Conservation (phyloP, 2,329 filamentous ascomycete genomes). For the Magnaporthiopsis poae region DNA sequence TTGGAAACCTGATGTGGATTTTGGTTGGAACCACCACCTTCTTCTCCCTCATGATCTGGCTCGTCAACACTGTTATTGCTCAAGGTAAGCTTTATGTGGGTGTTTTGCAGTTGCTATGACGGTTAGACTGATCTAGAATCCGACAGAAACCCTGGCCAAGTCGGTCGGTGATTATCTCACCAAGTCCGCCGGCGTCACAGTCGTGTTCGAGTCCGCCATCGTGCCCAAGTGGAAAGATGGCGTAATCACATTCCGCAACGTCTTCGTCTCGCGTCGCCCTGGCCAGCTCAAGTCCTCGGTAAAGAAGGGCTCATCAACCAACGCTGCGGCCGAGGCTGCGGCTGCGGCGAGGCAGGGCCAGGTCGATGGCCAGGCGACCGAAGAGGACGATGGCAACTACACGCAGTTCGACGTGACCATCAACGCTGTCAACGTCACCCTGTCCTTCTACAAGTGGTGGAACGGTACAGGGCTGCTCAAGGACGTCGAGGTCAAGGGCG, state of each 20-base stretch:
- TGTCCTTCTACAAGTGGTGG: constrained; percentile 99
- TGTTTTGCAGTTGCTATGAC: not conserved
- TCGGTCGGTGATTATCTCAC: constrained; percentile 95
- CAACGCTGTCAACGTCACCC: constrained; percentile 86
- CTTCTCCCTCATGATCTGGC: constrained; percentile 79
- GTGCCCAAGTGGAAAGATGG: constrained; percentile 92
- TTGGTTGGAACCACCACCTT: constrained; percentile 96
- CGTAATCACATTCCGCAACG: constrained; percentile 92
- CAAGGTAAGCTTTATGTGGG: constrained; percentile 52
- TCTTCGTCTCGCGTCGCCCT: constrained; percentile 85
- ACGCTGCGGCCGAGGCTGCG: constrained; percentile 75
- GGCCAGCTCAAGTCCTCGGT: constrained; percentile 74
- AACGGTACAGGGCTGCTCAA: constrained; percentile 86
- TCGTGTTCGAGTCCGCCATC: constrained; percentile 95
- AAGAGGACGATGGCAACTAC: constrained; percentile 80
- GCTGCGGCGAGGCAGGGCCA: constrained; percentile 59
- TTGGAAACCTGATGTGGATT: constrained; percentile 90
- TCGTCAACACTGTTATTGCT: constrained; percentile 91
- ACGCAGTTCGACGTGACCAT: constrained; percentile 95
- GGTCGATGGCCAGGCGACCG: constrained; percentile 24
- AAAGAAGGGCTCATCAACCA: constrained; percentile 79
- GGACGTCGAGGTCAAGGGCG: constrained; percentile 87
- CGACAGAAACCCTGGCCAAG: constrained; percentile 72
- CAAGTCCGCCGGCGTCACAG: constrained; percentile 80
- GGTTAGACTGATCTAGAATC: not conserved